Evolutionary conservation across 1,139 yeast species (phyloP).

Genomic region (Nakaseomyces kungkrabaensis): DNA sequence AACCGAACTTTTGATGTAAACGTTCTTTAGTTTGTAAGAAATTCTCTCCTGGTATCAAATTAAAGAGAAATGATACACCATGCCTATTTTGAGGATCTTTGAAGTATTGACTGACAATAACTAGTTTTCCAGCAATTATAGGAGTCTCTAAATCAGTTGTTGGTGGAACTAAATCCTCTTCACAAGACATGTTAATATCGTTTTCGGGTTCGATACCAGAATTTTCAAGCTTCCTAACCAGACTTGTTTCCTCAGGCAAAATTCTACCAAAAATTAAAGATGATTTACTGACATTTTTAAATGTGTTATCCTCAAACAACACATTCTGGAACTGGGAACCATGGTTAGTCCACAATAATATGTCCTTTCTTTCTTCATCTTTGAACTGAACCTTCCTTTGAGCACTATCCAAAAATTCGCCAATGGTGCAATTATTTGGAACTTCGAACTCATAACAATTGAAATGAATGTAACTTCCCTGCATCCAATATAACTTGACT

Average conservation of each 20-base stretch:
- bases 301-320: conserved; percentile 23
- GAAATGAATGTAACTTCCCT: conserved; percentile 50
- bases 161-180: conserved; percentile 13
- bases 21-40: conserved; percentile 59
- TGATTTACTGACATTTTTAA: conserved; percentile 26
- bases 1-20: conserved; percentile 56
- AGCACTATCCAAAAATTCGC: conserved; percentile 48
- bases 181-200: conserved; percentile 28
- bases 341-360: conserved; percentile 37
- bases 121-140: conserved; percentile 26
- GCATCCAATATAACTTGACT: conserved; percentile 55
- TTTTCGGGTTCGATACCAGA: neutral
- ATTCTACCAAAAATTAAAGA: conserved; percentile 30
- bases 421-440: conserved; percentile 49
- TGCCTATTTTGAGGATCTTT: conserved; percentile 63
- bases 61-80: conserved; percentile 81
- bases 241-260: conserved; percentile 32
- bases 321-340: conserved; percentile 30
- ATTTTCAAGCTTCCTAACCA: conserved; percentile 17
- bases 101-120: conserved; percentile 62
- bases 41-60: conserved; percentile 53
- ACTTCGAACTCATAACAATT: conserved; percentile 63
- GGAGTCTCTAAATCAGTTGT: conserved; percentile 1
- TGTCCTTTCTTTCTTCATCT: conserved; percentile 38
- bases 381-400: conserved; percentile 46